These are phyloP conservation scores for Ophiocordyceps unilateralis DNA, from an alignment of 2,329 filamentous ascomycete species.

Conservation along the genomic window DNA sequence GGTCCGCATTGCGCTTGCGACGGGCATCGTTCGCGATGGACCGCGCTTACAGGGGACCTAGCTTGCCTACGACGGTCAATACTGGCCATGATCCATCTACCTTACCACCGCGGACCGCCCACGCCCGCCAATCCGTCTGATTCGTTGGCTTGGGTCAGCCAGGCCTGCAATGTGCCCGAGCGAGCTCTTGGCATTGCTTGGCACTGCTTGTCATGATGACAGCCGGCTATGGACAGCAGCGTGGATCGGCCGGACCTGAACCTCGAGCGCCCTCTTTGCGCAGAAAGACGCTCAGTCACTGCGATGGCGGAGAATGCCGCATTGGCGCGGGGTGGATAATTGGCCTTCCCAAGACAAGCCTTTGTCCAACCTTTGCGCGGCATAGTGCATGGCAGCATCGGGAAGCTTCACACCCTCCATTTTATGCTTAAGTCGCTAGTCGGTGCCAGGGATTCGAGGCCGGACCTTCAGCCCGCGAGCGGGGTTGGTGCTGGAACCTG, in stretches of 20 bases:
- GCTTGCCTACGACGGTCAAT: background rate
- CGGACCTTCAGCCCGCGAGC: background rate
- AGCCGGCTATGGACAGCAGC: too few species aligned
- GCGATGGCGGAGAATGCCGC: background rate
- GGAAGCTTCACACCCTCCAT: background rate
- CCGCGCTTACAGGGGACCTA: too few species aligned
- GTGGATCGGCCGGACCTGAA: too few species aligned
- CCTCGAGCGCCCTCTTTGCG: too few species aligned
- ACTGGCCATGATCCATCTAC: too few species aligned
- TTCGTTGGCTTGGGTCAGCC: too few species aligned
- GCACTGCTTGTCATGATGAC: background rate
- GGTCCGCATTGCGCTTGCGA: too few species aligned
- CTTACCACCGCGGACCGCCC: too few species aligned
- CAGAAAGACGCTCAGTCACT: background rate
- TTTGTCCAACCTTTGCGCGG: background rate
- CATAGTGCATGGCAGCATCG: background rate
- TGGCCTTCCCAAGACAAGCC: background rate
- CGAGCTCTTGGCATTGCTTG: too few species aligned
- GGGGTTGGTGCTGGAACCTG: too few species aligned
- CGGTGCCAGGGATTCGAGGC: background rate
- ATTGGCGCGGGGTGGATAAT: background rate
- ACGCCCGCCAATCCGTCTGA: background rate
- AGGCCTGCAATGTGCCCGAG: too few species aligned
- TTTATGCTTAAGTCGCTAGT: background rate
- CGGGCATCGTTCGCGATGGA: too few species aligned